A percentile compares a stretch with the other conserved stretches of the same genome.
Conservation (phyloP, 2,329 filamentous ascomycete genomes). For the Microdochium trichocladiopsis region DNA sequence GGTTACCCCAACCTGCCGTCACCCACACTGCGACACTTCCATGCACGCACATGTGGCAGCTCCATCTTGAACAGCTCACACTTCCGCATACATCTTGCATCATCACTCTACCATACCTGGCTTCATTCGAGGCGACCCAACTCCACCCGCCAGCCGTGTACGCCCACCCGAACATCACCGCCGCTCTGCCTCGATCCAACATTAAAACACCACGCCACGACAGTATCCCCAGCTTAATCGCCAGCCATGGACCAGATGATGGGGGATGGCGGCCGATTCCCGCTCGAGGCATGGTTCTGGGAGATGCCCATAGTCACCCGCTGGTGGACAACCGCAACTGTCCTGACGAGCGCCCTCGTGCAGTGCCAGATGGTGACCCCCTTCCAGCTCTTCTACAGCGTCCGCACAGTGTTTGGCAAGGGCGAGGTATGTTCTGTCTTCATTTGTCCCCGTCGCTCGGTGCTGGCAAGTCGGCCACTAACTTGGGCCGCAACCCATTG, state of each 20-base stretch:
- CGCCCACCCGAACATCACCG: not conserved
- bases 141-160: not conserved
- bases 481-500: slow-evolving; percentile 2
- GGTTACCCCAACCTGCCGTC: not conserved
- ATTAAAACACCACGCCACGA: not conserved
- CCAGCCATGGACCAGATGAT: slow-evolving; percentile 49
- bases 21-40: not conserved
- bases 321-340: slow-evolving; percentile 93
- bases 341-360: slow-evolving; percentile 80
- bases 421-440: slow-evolving; percentile 58
- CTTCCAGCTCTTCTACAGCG: slow-evolving; percentile 96
- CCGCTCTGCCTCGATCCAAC: not conserved
- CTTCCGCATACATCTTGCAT: not conserved
- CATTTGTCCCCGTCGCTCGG: slow-evolving; percentile 1
- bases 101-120: too few relatives aligned
- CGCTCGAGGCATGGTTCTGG: slow-evolving; percentile 96
- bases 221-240: not conserved
- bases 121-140: too few relatives aligned
- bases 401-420: slow-evolving; percentile 83
- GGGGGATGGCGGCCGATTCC: slow-evolving; percentile 54
- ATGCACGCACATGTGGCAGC: not conserved
- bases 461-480: not conserved
- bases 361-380: slow-evolving; percentile 90
- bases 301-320: slow-evolving; percentile 96
- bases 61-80: not conserved